Conservation (phyloP, 495 filamentous ascomycete genomes). For the Rhypophila decipiens region DNA sequence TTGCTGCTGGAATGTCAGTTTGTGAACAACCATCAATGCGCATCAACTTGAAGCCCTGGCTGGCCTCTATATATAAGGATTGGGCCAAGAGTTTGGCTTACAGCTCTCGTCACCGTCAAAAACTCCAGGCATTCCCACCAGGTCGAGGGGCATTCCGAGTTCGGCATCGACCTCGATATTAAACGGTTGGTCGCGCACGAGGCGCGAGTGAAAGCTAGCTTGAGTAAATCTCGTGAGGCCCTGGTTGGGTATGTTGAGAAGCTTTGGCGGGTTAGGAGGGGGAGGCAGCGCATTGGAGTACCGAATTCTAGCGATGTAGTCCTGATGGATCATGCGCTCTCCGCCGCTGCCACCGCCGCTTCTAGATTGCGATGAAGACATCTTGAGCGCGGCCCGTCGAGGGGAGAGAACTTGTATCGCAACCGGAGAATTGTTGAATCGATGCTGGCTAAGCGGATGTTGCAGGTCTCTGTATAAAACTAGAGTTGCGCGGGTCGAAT, state of each 20-base stretch:
- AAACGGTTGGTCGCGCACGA: constrained; percentile 84
- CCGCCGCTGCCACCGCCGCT: constrained; percentile 22
- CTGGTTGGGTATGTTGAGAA: constrained; percentile 90
- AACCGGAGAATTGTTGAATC: too few species aligned
- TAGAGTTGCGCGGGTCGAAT: too few species aligned
- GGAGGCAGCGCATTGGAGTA: constrained; percentile 94
- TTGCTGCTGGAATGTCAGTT: constrained; percentile 48
- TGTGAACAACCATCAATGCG: too few species aligned
- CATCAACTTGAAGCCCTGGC: too few species aligned
- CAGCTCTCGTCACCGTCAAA: constrained; percentile 94
- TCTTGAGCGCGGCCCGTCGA: background rate
- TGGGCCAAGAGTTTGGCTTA: constrained; percentile 41
- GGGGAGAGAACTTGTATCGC: too few species aligned
- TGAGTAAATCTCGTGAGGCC: constrained; percentile 83
- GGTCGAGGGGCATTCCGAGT: constrained; percentile 92
- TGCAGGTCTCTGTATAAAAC: too few species aligned
- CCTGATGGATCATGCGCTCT: constrained; percentile 75
- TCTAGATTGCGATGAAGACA: constrained; percentile 26
- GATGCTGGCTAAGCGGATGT: too few species aligned
- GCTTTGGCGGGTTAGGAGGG: constrained; percentile 87
- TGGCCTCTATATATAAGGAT: too few species aligned
- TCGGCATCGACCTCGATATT: constrained; percentile 97
- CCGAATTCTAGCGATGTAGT: constrained; percentile 90
- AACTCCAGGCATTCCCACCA: constrained; percentile 88
- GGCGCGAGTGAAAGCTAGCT: constrained; percentile 76